Evolutionary conservation across 441 rosid genomes (phyloP), one percentile per base, ranked within the genome.

Genomic region (Melastoma candidum): DNA sequence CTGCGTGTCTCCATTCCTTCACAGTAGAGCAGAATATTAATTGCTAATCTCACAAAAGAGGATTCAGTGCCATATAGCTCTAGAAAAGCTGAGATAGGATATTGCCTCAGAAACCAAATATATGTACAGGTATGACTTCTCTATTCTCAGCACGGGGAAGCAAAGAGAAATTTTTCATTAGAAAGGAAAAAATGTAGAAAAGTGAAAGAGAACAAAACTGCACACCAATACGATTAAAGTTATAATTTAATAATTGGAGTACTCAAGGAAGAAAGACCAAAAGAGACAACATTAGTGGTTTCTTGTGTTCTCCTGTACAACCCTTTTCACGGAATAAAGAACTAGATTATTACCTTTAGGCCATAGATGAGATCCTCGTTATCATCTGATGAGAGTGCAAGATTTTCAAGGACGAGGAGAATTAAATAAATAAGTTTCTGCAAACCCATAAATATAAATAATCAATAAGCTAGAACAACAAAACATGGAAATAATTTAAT

Each of bases 281-380:
- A 36, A 32, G 56, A 25, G 3, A 32, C 45, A 52, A 12, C 22
- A 17, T n/a, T 13, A 14, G 41, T 32, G 39, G 9, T 14, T 39
- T 32, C 12, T 14, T 13, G 43, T 9, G 17, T 13, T 26, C 39
- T 4, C 8, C 32, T 9, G 11, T 14, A 25, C 14, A 52, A 24
- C 56, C 56, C 10, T 24, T 52, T 9, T 17, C 26, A 44, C 55
- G 13, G 45, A 24, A 36, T 36, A 14, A 52, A 36, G 26, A 49
- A 44, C 8, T 58, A 57, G 50, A 47, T 46, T 55, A 46, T 71
- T 68, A 93, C 99, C 96, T 89, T 89, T 76, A 85, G 66, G 78
- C 99, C 82, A 69, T 80, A 86, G 55, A 86, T 66, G 66, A 89
- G 89, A 77, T 94, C 97, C 72, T 89, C 99, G 61, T 89, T 89